phyloP scores from a whole-genome alignment of 2,329 filamentous ascomycete species.

The Sporothrix euskadiensis region DNA sequence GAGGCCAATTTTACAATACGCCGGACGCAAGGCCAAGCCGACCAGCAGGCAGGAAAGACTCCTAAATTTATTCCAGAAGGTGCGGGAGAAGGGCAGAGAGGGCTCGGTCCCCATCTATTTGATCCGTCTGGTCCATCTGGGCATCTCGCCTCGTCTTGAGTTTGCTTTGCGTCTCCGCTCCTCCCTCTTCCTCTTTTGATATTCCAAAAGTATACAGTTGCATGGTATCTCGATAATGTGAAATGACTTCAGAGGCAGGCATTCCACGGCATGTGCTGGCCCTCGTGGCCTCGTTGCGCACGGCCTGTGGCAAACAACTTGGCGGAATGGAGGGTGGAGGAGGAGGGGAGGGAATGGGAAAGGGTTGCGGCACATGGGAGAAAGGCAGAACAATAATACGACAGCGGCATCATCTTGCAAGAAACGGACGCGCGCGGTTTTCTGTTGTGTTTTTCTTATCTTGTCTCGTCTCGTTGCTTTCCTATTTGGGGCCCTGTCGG shows the following conservation, averaged over 20 bases:
- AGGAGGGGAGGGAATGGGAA: not conserved
- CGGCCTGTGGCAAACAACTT: not conserved
- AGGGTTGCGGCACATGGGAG: not conserved
- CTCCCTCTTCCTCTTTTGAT: not conserved
- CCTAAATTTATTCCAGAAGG: slow-evolving; percentile 15
- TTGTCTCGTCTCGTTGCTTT: not conserved
- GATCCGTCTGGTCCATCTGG: not conserved
- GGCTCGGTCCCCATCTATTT: not conserved
- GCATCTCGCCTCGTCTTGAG: slow-evolving; percentile 6
- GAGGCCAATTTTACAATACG: not conserved
- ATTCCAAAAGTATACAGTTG: not conserved
- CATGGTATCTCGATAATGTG: not conserved
- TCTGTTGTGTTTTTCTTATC: not conserved
- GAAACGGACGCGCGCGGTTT: not conserved
- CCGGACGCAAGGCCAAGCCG: not conserved
- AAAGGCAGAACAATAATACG: not conserved
- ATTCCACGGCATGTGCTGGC: not conserved
- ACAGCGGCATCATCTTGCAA: slow-evolving; percentile 4
- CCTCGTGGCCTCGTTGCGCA: slow-evolving; percentile 1
- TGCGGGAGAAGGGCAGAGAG: slow-evolving; percentile 2
- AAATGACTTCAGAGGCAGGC: not conserved
- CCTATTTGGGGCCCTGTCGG: not conserved
- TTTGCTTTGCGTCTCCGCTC: not conserved
- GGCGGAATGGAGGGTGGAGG: not conserved
- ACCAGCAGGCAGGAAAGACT: not conserved